These are phyloP conservation scores for Boletus sp. DNA, from an alignment of 768 basidiomycete genomes.

Conservation along the genomic window DNA sequence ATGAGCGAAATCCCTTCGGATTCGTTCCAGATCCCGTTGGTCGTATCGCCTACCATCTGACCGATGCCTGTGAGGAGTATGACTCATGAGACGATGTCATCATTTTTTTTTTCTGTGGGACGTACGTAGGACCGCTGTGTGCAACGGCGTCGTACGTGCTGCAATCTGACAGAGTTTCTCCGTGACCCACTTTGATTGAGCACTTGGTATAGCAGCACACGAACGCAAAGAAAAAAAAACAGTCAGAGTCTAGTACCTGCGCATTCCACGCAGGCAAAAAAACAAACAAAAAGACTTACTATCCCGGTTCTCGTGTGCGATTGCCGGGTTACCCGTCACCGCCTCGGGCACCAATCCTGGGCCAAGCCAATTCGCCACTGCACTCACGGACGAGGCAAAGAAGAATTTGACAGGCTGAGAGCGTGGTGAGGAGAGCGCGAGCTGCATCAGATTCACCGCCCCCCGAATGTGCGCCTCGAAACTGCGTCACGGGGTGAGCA, in stretches of 20 bases:
- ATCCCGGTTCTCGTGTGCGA: constrained; percentile 35
- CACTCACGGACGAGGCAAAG: constrained; percentile 51
- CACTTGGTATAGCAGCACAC: constrained; percentile 1
- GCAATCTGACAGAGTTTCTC: constrained; percentile 52
- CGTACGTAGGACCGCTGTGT: constrained; percentile 22
- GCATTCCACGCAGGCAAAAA: no score
- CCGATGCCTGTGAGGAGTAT: constrained; percentile 41
- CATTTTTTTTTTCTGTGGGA: not conserved
- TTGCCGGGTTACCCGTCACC: constrained; percentile 22
- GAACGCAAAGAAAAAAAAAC: not conserved
- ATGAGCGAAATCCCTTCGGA: constrained; percentile 39
- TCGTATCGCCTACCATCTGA: constrained; percentile 53
- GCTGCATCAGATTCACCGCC: constrained; percentile 48
- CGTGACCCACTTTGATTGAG: constrained; percentile 49
- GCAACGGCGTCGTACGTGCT: constrained; percentile 25
- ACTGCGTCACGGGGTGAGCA: constrained; percentile 3
- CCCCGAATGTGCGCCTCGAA: constrained; percentile 50
- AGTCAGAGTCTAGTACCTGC: not conserved
- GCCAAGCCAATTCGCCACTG: constrained; percentile 21
- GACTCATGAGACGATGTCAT: not conserved
- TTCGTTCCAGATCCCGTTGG: constrained; percentile 52
- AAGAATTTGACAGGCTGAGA: constrained; percentile 40
- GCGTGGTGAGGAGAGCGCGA: constrained; percentile 41
- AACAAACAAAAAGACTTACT: constrained; percentile 22
- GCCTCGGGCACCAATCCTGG: constrained; percentile 21